A percentile compares a stretch with the other conserved stretches of the same genome.
phyloP scores from a whole-genome alignment of 2,329 filamentous ascomycete species.

The Fusarium buxicola region DNA sequence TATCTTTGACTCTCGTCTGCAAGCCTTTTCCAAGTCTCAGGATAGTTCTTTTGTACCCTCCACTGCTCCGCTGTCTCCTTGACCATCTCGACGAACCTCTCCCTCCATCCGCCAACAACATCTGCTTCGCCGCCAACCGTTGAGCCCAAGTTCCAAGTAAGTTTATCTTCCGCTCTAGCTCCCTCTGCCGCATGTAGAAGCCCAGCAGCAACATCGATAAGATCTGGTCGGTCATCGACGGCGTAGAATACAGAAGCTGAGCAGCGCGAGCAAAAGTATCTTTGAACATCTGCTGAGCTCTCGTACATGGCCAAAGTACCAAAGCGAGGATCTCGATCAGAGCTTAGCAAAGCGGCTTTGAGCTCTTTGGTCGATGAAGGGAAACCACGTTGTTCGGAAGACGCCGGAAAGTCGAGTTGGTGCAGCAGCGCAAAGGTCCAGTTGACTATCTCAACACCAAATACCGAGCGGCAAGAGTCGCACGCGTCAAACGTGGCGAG shows the following conservation, averaged over 20 bases:
- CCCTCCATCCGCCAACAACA: conserved; percentile 31
- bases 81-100: conserved; percentile 17
- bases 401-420: conserved; percentile 51
- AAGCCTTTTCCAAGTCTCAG: conserved; percentile 26
- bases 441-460: conserved; percentile 56
- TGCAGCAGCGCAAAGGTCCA: conserved; percentile 59
- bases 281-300: conserved; percentile 58
- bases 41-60: conserved; percentile 27
- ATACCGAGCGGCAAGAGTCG: conserved; percentile 58
- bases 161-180: conserved; percentile 57
- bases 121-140: conserved; percentile 24
- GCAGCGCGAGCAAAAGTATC: conserved; percentile 62
- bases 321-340: conserved; percentile 49
- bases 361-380: conserved; percentile 42
- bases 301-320: conserved; percentile 58
- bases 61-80: conserved; percentile 36
- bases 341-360: conserved; percentile 48
- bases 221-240: conserved; percentile 50
- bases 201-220: conserved; percentile 59
- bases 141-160: conserved; percentile 56
- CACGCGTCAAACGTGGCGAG: conserved; percentile 58
- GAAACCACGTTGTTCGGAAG: conserved; percentile 15
- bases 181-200: conserved; percentile 58
- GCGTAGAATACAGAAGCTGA: conserved; percentile 61
- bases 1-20: neutral